phyloP scores from a whole-genome alignment of 2,329 filamentous ascomycete genomes.

The Pleurostoma richardsiae region DNA sequence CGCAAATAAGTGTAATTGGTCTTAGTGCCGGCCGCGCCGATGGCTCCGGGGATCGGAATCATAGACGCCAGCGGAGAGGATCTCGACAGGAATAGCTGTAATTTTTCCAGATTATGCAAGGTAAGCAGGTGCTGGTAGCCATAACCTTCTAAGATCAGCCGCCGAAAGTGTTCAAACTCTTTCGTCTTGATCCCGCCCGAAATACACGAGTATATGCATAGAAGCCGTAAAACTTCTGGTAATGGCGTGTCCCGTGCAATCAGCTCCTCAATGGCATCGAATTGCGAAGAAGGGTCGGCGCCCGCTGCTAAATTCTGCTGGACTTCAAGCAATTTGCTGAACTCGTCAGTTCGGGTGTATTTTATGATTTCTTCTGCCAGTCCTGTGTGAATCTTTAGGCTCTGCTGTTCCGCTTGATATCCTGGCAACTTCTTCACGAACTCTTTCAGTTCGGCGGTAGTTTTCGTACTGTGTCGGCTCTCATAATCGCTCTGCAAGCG shows the following conservation, averaged over 20 bases:
- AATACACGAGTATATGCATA: conserved; percentile 89
- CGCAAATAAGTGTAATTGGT: conserved; percentile 89
- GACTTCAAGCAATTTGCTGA: conserved; percentile 83
- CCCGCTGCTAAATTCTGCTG: conserved; percentile 94
- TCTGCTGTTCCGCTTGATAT: conserved; percentile 90
- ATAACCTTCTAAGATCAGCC: conserved; percentile 84
- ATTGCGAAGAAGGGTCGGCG: conserved; percentile 80
- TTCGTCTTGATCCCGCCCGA: conserved; percentile 82
- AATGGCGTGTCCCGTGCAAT: conserved; percentile 82
- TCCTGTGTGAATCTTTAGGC: conserved; percentile 85
- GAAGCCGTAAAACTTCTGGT: conserved; percentile 72
- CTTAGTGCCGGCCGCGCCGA: conserved; percentile 56
- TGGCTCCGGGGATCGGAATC: conserved; percentile 66
- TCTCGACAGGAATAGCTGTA: conserved; percentile 77
- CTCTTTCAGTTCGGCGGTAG: conserved; percentile 84
- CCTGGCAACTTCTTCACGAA: conserved; percentile 92
- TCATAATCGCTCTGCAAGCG: conserved; percentile 84
- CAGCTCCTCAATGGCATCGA: conserved; percentile 90
- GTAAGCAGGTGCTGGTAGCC: conserved; percentile 94
- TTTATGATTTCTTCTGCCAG: conserved; percentile 95
- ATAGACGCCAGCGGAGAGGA: conserved; percentile 75
- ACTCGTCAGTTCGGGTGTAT: conserved; percentile 82
- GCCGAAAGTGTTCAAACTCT: conserved; percentile 85
- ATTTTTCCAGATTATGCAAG: conserved; percentile 79
- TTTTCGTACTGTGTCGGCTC: conserved; percentile 78